Percentiles rank a stretch among this genome's conserved stretches.
Evolutionary conservation across 108 stramenopile genomes (phyloP).

Genomic region (Hondaea fermentalgiana): DNA sequence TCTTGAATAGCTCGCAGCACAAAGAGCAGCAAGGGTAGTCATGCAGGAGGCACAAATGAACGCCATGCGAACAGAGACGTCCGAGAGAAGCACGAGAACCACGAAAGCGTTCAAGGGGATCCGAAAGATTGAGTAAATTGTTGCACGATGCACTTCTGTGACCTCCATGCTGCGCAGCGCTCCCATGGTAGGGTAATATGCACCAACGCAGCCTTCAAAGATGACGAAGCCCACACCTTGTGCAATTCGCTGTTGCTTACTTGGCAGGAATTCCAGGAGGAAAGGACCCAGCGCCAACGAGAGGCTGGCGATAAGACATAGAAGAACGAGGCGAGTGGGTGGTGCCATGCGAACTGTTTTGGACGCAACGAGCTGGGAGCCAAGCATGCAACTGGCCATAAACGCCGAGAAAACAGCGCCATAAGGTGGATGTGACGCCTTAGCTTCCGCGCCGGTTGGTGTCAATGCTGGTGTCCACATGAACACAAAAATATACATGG

Average conservation of each 20-base stretch:
- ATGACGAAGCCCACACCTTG: slow-evolving; percentile 63
- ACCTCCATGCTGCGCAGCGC: slow-evolving; percentile 83
- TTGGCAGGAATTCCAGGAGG: neutral
- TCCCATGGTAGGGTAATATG: slow-evolving; percentile 90
- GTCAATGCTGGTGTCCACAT: slow-evolving; percentile 85
- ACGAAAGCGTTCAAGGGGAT: slow-evolving; percentile 84
- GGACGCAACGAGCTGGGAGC: slow-evolving; percentile 72
- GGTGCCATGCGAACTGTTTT: neutral
- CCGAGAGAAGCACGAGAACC: slow-evolving; percentile 59
- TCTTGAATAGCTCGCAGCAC: neutral
- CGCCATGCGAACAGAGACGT: neutral
- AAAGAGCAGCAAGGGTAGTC: neutral
- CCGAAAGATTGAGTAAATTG: slow-evolving; percentile 91
- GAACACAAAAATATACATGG: slow-evolving; percentile 90
- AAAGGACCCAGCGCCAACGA: neutral
- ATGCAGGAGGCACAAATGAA: neutral
- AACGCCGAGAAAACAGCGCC: slow-evolving; percentile 83
- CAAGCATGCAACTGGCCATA: slow-evolving; percentile 81
- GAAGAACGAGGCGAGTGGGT: too few relatives aligned
- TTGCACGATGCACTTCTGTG: slow-evolving; percentile 76
- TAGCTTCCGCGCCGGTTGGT: neutral
- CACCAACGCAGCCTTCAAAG: slow-evolving; percentile 90
- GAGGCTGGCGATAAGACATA: too few relatives aligned
- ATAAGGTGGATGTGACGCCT: slow-evolving; percentile 45
- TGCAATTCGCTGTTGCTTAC: too few relatives aligned